These are phyloP conservation scores for Cruciata laevipes DNA, from an alignment of 257 asterid species.

Conservation along the genomic window DNA sequence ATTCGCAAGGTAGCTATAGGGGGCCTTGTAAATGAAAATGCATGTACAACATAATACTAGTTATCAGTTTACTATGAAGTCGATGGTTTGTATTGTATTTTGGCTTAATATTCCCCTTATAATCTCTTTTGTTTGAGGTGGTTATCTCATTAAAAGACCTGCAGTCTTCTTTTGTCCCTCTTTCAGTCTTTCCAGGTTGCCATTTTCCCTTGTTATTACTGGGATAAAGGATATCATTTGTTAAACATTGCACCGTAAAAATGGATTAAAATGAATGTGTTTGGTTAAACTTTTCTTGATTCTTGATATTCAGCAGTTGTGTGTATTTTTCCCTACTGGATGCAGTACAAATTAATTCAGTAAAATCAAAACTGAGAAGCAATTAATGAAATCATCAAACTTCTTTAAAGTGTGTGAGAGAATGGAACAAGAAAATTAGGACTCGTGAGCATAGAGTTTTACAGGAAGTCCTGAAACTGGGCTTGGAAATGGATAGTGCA, in stretches of 20 bases:
- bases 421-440: neutral
- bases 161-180: neutral
- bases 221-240: neutral
- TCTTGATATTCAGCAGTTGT: neutral
- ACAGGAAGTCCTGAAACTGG: conserved; percentile 16
- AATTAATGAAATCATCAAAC: neutral
- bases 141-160: neutral
- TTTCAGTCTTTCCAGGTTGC: neutral
- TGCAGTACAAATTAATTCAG: neutral
- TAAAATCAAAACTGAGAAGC: neutral
- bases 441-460: conserved; percentile 3
- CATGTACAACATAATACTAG: neutral
- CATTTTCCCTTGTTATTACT: neutral
- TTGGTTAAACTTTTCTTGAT: neutral
- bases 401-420: neutral
- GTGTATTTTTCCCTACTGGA: neutral
- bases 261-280: neutral
- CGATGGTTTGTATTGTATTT: neutral
- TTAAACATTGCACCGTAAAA: neutral
- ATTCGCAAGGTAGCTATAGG: conserved; percentile 8
- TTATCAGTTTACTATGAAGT: neutral
- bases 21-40: conserved; percentile 13
- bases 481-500: conserved; percentile 3
- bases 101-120: neutral
- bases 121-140: neutral